Evolutionary conservation across 2,329 filamentous ascomycete genomes (phyloP), one percentile per base, ranked within the genome.

Genomic region (Tolypocladium capitatum): DNA sequence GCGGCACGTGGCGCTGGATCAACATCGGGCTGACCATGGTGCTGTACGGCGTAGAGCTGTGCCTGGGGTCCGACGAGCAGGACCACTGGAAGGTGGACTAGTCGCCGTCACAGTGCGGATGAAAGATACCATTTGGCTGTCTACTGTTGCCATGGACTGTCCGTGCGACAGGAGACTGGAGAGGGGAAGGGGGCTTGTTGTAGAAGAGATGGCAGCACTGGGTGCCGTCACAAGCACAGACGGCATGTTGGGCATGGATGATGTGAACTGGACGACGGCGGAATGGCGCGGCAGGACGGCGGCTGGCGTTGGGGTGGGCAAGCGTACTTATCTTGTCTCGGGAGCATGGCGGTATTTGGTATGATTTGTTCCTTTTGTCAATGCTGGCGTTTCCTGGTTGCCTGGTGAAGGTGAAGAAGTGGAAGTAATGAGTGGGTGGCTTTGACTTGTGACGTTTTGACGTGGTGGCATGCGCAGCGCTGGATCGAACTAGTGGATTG

Each of bases 51-150:
- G 74, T 97, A 40, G 92, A 98, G 67, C 70, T 97, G 47, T 91
- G 90, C 60, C 76, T 97, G 11, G 86, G 88, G 21, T 84, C 84
- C 54, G 84, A 86, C 48, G 86, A 94, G 59, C 77, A 86, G 44
- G 86, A 94, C 57, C 91, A 97, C 65, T 97, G 91, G 90, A 97
- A 97, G 71, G 84, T 83, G 21, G 91, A 96, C 64, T 95, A 85
- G 52, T 8, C 30, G 38, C 48, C 51, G 51, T 27, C 13, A 40
- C 16, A 10, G 21, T 2, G 36, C 10, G 36, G 38, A 41, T 16
- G 16, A n/a, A 41, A n/a, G 38, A n/a, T 41, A n/a, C 24, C 24
- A 11, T 13, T 41, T n/a, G 38, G 24, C 20, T n/a, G 38, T 41
- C 16, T 24, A 16, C 38, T 28, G 24, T 4, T 28, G 13, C 6